These are phyloP conservation scores for Mycena metata DNA, from an alignment of 768 basidiomycete genomes.

Conservation along the genomic window DNA sequence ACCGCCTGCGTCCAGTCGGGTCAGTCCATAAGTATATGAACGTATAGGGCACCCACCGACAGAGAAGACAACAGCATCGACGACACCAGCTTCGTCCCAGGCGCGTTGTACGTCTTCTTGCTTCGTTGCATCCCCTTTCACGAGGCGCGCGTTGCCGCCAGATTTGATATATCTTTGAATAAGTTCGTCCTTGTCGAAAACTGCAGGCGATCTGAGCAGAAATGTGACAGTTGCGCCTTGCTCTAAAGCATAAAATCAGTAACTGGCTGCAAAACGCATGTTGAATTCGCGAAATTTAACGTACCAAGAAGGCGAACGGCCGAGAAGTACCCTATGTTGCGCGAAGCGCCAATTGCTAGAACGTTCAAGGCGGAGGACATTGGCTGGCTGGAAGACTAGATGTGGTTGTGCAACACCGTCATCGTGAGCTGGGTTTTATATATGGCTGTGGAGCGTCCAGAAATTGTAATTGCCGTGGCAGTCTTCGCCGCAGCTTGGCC, in stretches of 20 bases:
- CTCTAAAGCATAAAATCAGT: conserved; percentile 50
- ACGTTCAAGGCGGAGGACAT: conserved; percentile 58
- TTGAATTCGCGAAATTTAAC: neutral
- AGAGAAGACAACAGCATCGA: conserved; percentile 72
- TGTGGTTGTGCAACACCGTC: no score
- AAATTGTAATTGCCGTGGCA: no score
- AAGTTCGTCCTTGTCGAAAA: conserved; percentile 66
- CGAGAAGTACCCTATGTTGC: conserved; percentile 68
- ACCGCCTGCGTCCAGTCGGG: conserved; percentile 54
- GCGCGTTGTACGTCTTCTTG: conserved; percentile 64
- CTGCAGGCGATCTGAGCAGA: conserved; percentile 64
- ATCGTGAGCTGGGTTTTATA: no score
- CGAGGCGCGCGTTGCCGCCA: conserved; percentile 63
- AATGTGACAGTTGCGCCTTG: conserved; percentile 74
- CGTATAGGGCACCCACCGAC: conserved; percentile 59
- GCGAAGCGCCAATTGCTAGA: conserved; percentile 65
- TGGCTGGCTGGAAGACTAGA: no score
- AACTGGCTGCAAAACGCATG: neutral
- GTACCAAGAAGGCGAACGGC: conserved; percentile 63
- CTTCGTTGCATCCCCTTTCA: conserved; percentile 73
- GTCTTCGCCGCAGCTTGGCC: no score
- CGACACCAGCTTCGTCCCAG: conserved; percentile 61
- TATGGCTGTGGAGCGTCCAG: no score
- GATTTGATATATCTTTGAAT: conserved; percentile 65
- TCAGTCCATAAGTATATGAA: neutral